These are phyloP conservation scores for Ascochyta lentis DNA, from an alignment of 2,329 filamentous ascomycete species.

Conservation along the genomic window DNA sequence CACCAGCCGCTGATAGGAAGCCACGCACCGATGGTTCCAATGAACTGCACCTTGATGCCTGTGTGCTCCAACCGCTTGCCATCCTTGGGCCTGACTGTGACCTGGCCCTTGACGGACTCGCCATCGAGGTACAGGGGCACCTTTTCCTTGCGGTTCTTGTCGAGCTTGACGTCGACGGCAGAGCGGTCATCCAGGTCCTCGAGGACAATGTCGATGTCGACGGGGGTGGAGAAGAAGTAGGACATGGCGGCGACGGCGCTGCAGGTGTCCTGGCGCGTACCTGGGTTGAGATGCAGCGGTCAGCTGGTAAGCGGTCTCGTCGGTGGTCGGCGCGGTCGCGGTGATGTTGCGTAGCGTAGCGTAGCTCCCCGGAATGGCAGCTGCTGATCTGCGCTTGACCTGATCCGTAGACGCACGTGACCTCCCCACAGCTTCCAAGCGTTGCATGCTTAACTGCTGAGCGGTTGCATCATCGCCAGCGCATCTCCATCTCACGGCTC, in stretches of 20 bases:
- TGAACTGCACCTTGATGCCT: conserved; percentile 99
- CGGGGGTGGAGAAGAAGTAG: conserved; percentile 90
- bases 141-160: conserved; percentile 97
- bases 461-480: conserved; percentile 20
- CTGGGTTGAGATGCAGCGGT: conserved; percentile 23
- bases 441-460: neutral
- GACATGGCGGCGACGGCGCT: conserved; percentile 68
- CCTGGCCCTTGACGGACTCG: conserved; percentile 95
- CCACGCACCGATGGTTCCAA: conserved; percentile 87
- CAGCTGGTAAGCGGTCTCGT: conserved; percentile 7
- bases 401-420: conserved; percentile 16
- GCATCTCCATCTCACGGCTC: neutral
- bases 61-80: conserved; percentile 97
- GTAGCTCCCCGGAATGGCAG: conserved; percentile 23
- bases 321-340: conserved; percentile 21
- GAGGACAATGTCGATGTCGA: conserved; percentile 98
- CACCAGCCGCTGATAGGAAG: neutral
- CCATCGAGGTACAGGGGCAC: conserved; percentile 97
- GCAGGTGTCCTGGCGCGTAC: conserved; percentile 16
- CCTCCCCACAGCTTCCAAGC: conserved; percentile 9
- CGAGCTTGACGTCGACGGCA: conserved; percentile 96
- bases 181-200: conserved; percentile 92
- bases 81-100: conserved; percentile 96
- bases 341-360: conserved; percentile 18
- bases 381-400: conserved; percentile 21